Conservation (phyloP, 2,329 filamentous ascomycete species). For the Paecilomyces formosus region DNA sequence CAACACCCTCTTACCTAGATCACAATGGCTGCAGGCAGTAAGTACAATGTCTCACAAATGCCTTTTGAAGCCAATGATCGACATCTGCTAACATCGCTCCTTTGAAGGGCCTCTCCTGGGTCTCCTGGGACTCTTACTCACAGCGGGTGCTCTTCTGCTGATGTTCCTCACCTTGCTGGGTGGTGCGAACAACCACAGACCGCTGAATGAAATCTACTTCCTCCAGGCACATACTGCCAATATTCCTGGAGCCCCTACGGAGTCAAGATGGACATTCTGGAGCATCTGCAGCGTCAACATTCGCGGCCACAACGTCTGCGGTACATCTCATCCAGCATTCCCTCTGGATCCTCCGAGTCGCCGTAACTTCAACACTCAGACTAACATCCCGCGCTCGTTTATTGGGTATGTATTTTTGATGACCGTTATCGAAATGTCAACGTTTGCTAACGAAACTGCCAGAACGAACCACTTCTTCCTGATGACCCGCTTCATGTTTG, state of each 20-base stretch:
- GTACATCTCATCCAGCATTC: slow-evolving; percentile 53
- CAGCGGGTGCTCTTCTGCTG: slow-evolving; percentile 55
- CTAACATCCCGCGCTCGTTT: slow-evolving; percentile 48
- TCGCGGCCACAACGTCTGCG: slow-evolving; percentile 56
- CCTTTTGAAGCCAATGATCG: neutral
- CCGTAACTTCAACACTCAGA: slow-evolving; percentile 52
- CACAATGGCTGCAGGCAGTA: slow-evolving; percentile 22
- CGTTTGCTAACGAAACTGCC: slow-evolving; percentile 1
- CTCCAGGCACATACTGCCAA: slow-evolving; percentile 68
- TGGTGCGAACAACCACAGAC: slow-evolving; percentile 47
- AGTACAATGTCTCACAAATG: slow-evolving; percentile 2
- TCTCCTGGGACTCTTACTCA: slow-evolving; percentile 52
- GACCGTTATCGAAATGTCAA: slow-evolving; percentile 1
- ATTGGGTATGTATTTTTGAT: slow-evolving; percentile 37
- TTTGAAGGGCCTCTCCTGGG: slow-evolving; percentile 48
- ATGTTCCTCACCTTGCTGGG: slow-evolving; percentile 61
- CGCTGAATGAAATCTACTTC: slow-evolving; percentile 75
- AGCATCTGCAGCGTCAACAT: slow-evolving; percentile 62
- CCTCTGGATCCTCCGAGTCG: slow-evolving; percentile 54
- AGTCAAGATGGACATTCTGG: slow-evolving; percentile 87
- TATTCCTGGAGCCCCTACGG: slow-evolving; percentile 59
- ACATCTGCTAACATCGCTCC: neutral
- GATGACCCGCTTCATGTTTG: slow-evolving; percentile 86
- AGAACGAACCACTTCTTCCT: slow-evolving; percentile 65
- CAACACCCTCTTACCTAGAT: neutral